Conservation (phyloP, 23 red algal species). For the Gracilaria vermiculophylla region DNA sequence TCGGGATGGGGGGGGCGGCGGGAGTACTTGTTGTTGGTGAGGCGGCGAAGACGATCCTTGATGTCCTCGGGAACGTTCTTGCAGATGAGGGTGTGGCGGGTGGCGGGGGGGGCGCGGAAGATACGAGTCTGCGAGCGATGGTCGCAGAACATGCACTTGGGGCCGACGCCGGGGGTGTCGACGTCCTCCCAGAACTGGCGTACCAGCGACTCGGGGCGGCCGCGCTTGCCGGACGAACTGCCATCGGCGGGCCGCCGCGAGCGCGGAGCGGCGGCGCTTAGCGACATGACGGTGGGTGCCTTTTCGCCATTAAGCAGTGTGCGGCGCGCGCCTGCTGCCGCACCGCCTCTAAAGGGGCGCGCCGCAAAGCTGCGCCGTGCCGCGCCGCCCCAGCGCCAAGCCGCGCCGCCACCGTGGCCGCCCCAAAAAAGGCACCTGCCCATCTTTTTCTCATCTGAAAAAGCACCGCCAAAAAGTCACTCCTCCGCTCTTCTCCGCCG, state of each 20-base stretch:
- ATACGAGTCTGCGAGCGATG: constrained; percentile 45
- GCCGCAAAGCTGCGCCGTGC: background rate
- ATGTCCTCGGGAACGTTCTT: constrained; percentile 53
- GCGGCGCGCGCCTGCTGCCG: background rate
- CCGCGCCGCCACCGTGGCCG: background rate
- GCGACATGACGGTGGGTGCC: constrained; percentile 6
- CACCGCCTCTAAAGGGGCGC: background rate
- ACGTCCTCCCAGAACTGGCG: constrained; percentile 61
- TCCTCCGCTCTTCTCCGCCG: background rate
- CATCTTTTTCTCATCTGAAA: background rate
- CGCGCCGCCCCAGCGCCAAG: background rate
- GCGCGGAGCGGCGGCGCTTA: background rate
- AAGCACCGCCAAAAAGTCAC: background rate
- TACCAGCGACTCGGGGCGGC: constrained; percentile 54
- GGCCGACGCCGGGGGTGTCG: constrained; percentile 9
- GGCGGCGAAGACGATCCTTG: constrained; percentile 32
- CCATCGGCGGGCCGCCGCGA: constrained; percentile 19
- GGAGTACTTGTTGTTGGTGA: constrained; percentile 62
- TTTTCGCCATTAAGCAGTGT: constrained; percentile 27
- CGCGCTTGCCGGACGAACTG: constrained; percentile 43
- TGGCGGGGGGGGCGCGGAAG: constrained; percentile 55
- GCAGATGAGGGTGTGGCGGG: constrained; percentile 60
- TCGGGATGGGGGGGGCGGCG: constrained; percentile 24
- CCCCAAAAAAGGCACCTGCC: background rate
- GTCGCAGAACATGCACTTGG: constrained; percentile 56